Conservation (phyloP, 495 filamentous ascomycete species). For the Lasiosphaeriaceae sp. region DNA sequence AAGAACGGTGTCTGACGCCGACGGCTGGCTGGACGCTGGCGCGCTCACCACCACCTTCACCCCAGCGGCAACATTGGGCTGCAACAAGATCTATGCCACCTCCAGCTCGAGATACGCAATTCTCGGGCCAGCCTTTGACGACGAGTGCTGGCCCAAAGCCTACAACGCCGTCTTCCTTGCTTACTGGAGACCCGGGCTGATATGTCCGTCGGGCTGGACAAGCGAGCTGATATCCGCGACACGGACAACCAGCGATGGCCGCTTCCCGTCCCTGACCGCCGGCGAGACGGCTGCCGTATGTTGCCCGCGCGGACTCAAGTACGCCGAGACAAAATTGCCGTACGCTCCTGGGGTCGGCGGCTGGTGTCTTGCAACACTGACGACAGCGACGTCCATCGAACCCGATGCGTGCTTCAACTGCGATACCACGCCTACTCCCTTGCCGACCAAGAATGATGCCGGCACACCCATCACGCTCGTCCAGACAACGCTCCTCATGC, state of each 20-base stretch:
- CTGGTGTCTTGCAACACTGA: not conserved
- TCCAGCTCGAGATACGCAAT: not conserved
- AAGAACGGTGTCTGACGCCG: not conserved
- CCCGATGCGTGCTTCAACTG: not conserved
- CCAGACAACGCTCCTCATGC: not conserved
- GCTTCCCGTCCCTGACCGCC: not conserved
- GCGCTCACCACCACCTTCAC: slow-evolving; percentile 1
- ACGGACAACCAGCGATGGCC: not conserved
- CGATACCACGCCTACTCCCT: not conserved
- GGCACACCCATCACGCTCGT: not conserved
- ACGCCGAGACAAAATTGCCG: not conserved
- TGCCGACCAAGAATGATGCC: not conserved
- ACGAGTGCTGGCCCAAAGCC: not conserved
- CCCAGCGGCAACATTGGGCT: not conserved
- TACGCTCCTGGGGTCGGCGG: not conserved
- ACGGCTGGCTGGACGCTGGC: not conserved
- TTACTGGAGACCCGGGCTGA: not conserved
- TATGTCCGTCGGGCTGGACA: not conserved
- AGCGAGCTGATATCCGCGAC: not conserved
- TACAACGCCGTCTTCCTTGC: not conserved
- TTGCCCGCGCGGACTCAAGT: not conserved
- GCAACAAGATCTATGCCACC: not conserved
- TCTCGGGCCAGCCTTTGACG: not conserved
- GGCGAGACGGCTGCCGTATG: not conserved
- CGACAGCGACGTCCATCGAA: not conserved